A percentile compares a stretch with the other conserved stretches of the same genome.
These are phyloP conservation scores for Heliamphora pulchella DNA, from an alignment of 179 eudicot genomes.

Conservation along the genomic window DNA sequence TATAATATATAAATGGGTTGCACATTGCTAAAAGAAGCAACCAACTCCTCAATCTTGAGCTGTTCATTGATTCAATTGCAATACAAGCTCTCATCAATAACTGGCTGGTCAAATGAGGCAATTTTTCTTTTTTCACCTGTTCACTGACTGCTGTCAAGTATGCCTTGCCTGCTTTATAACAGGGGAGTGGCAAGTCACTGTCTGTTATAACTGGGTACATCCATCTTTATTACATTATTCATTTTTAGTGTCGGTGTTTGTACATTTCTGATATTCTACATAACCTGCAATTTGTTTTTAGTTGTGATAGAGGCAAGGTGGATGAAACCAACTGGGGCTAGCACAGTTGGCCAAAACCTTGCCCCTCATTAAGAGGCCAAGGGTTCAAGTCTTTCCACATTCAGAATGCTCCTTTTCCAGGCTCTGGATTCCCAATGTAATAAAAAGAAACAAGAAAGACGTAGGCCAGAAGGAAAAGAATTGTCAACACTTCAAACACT, in stretches of 20 bases:
- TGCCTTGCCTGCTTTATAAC: not conserved
- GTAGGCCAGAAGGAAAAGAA: no score
- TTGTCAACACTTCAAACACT: not conserved
- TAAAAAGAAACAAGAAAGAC: no score
- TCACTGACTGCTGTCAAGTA: not conserved
- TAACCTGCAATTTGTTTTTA: not conserved
- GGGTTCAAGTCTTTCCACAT: no score
- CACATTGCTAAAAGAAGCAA: no score
- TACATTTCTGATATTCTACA: constrained; percentile 1
- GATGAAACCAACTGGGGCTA: no score
- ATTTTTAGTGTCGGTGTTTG: not conserved
- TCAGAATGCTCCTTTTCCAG: no score
- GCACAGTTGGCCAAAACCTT: no score
- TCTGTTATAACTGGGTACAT: not conserved
- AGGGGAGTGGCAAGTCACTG: not conserved
- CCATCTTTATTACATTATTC: not conserved
- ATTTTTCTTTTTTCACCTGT: not conserved
- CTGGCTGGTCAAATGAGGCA: not conserved
- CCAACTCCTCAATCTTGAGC: no score
- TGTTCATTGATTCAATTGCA: no score
- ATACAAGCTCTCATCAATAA: not conserved
- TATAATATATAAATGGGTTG: no score
- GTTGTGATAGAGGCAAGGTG: not conserved
- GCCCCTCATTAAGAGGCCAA: no score
- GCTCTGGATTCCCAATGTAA: no score